Evolutionary conservation across 768 basidiomycete species (phyloP).

Genomic region (Panaeolus cyanescens): DNA sequence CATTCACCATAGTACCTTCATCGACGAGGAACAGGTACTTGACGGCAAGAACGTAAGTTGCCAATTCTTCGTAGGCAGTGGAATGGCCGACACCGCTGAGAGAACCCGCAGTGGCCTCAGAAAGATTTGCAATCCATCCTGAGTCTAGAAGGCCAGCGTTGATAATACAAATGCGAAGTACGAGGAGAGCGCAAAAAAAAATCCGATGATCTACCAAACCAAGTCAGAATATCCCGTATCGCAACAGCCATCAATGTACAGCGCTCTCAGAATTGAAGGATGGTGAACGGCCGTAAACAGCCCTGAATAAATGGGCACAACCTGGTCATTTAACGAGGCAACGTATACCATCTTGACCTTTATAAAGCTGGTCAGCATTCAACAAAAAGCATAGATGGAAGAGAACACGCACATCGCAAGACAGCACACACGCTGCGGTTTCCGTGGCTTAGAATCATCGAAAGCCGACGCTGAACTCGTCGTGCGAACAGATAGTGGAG

Average conservation of each 20-base stretch:
- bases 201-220: constrained; percentile 79
- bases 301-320: constrained; percentile 91
- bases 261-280: constrained; percentile 83
- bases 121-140: constrained; percentile 87
- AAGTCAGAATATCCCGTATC: neutral
- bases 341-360: constrained; percentile 85
- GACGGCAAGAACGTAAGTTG: constrained; percentile 79
- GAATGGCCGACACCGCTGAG: constrained; percentile 89
- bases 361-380: constrained; percentile 66
- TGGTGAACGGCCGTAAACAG: constrained; percentile 87
- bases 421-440: constrained; percentile 69
- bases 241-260: constrained; percentile 83
- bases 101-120: constrained; percentile 92
- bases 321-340: constrained; percentile 93
- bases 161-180: constrained; percentile 81
- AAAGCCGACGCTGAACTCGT: constrained; percentile 32
- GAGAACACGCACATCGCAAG: constrained; percentile 83
- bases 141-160: constrained; percentile 92
- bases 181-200: constrained; percentile 91
- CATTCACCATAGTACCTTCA: constrained; percentile 51
- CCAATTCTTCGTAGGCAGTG: constrained; percentile 79
- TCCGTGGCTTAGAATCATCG: constrained; percentile 29
- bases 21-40: constrained; percentile 88
- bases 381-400: constrained; percentile 82
- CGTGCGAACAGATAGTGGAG: constrained; percentile 24